Evolutionary conservation across 1,284 basidiomycete species (phyloP).

Genomic region (Microbotryomycetes sp.): DNA sequence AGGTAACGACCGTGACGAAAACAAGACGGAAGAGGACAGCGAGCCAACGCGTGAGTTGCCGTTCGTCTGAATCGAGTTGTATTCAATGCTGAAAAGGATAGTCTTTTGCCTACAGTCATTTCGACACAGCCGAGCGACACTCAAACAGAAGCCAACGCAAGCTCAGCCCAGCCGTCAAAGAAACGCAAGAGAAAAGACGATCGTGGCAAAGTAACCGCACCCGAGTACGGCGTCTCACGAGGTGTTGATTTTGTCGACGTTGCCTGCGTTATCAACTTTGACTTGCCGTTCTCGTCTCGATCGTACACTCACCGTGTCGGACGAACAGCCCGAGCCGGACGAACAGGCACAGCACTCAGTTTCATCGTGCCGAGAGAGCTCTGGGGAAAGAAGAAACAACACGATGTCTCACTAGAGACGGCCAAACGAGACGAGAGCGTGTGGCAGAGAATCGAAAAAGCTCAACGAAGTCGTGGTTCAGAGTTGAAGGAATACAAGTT

Average conservation of each 20-base stretch:
- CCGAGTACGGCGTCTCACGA: slow-evolving; percentile 89
- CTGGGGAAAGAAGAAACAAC: slow-evolving; percentile 65
- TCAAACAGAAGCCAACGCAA: slow-evolving; percentile 34
- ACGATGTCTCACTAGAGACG: slow-evolving; percentile 55
- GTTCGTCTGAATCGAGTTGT: background rate
- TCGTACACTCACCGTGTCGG: slow-evolving; percentile 95
- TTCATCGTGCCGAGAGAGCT: slow-evolving; percentile 73
- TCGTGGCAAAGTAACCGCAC: slow-evolving; percentile 38
- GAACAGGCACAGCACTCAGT: slow-evolving; percentile 84
- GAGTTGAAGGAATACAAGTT: slow-evolving; percentile 87
- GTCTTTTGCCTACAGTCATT: slow-evolving; percentile 28
- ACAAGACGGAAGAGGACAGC: slow-evolving; percentile 45
- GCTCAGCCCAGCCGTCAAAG: slow-evolving; percentile 44
- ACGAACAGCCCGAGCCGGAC: slow-evolving; percentile 80
- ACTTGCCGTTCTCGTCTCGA: slow-evolving; percentile 79
- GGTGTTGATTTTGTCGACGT: slow-evolving; percentile 98
- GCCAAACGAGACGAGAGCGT: slow-evolving; percentile 69
- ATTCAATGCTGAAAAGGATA: background rate
- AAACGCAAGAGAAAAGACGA: slow-evolving; percentile 39
- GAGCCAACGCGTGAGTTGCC: slow-evolving; percentile 19
- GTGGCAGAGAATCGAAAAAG: slow-evolving; percentile 68
- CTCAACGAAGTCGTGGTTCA: slow-evolving; percentile 60
- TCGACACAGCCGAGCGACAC: slow-evolving; percentile 32
- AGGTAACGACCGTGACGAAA: slow-evolving; percentile 42
- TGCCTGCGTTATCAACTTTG: slow-evolving; percentile 97